Conservation (phyloP, 1,284 basidiomycete species). For the Austroboletus rostrupii region DNA sequence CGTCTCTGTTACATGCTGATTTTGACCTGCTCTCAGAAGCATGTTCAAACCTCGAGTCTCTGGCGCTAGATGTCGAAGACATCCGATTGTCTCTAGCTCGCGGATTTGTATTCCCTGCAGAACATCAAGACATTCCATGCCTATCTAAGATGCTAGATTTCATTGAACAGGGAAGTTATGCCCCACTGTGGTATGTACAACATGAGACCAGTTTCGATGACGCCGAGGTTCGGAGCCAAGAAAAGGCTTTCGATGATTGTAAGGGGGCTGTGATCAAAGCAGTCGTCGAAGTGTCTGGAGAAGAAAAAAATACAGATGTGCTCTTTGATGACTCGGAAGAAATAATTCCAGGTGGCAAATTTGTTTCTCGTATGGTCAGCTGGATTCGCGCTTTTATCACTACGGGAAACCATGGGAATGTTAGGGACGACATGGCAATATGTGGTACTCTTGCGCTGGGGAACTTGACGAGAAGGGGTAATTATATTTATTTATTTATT, state of each 20-base stretch:
- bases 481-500: slow-evolving; percentile 20
- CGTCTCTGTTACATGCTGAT: slow-evolving; percentile 59
- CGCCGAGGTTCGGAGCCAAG: slow-evolving; percentile 48
- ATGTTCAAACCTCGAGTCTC: slow-evolving; percentile 70
- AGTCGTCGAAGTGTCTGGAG: slow-evolving; percentile 80
- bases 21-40: slow-evolving; percentile 69
- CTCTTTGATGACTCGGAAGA: slow-evolving; percentile 66
- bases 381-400: slow-evolving; percentile 68
- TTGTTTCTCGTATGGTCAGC: slow-evolving; percentile 68
- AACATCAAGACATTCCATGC: slow-evolving; percentile 56
- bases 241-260: slow-evolving; percentile 73
- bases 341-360: slow-evolving; percentile 58
- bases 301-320: slow-evolving; percentile 73
- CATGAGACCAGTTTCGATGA: slow-evolving; percentile 37
- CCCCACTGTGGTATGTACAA: slow-evolving; percentile 54
- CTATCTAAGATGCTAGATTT: slow-evolving; percentile 65
- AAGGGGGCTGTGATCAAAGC: slow-evolving; percentile 83
- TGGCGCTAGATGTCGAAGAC: slow-evolving; percentile 71
- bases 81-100: slow-evolving; percentile 67
- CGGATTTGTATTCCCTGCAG: slow-evolving; percentile 54
- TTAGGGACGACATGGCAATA: slow-evolving; percentile 75
- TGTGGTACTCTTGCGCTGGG: slow-evolving; percentile 81
- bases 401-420: slow-evolving; percentile 22
- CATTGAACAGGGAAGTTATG: slow-evolving; percentile 64
- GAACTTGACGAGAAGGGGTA: slow-evolving; percentile 77